phyloP scores from a whole-genome alignment of 306 rosid species.

The Lathyrus sativus region DNA sequence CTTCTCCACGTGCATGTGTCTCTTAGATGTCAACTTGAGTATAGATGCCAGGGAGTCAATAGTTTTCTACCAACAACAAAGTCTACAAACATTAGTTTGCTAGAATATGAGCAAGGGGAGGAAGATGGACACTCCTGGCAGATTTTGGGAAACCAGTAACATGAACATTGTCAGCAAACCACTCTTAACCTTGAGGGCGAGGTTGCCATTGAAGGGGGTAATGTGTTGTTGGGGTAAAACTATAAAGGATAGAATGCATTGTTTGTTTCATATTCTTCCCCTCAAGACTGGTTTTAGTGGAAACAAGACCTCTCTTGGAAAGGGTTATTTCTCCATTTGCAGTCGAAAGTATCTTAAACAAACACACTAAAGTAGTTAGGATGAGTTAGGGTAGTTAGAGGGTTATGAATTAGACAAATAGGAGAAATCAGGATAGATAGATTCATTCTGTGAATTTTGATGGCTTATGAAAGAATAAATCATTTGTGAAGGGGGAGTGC shows the following conservation, averaged over 20 bases:
- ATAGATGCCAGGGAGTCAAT: neutral
- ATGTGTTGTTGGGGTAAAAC: neutral
- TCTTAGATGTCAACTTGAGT: constrained; percentile 4
- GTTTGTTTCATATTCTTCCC: neutral
- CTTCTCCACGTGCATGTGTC: neutral
- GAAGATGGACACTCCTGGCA: constrained; percentile 3
- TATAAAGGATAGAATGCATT: neutral
- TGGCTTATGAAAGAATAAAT: neutral
- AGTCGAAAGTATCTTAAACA: neutral
- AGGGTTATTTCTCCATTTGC: neutral
- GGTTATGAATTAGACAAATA: constrained; percentile 10
- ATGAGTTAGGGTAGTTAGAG: neutral
- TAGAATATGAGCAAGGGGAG: neutral
- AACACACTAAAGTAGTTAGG: neutral
- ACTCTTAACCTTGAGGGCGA: neutral
- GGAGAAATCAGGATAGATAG: neutral
- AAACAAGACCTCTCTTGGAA: neutral
- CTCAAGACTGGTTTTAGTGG: constrained; percentile 1
- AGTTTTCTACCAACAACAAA: neutral
- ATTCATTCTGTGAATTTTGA: neutral
- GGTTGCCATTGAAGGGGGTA: constrained; percentile 3
- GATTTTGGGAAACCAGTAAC: constrained; percentile 14
- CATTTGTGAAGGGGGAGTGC: constrained; percentile 1
- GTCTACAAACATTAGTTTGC: neutral
- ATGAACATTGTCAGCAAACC: neutral